Conservation (phyloP, 306 rosid genomes). For the Dalbergia cultrata region DNA sequence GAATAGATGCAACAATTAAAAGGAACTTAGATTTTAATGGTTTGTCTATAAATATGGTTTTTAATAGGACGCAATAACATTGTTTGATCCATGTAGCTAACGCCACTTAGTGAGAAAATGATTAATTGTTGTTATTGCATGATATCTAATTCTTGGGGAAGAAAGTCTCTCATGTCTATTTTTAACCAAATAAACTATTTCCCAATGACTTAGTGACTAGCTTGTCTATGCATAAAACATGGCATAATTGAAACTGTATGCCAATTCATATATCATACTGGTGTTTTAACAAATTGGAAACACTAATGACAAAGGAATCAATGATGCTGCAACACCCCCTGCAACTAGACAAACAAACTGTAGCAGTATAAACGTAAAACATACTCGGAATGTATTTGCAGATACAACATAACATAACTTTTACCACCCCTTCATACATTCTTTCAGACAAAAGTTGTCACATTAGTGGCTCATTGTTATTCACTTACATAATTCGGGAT, state of each 20-base stretch:
- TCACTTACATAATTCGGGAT: slow-evolving; percentile 24
- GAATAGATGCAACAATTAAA: too few relatives aligned
- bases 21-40: too few relatives aligned
- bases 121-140: too few relatives aligned
- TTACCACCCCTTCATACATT: slow-evolving; percentile 33
- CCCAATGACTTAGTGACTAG: not conserved
- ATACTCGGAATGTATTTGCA: slow-evolving; percentile 10
- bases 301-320: slow-evolving; percentile 18
- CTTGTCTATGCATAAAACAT: not conserved
- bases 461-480: slow-evolving; percentile 25
- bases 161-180: slow-evolving; percentile 12
- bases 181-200: slow-evolving; percentile 17
- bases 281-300: not conserved
- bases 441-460: slow-evolving; percentile 22
- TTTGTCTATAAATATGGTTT: too few relatives aligned
- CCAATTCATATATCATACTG: too few relatives aligned
- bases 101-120: too few relatives aligned
- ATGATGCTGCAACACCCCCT: not conserved
- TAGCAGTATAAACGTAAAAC: slow-evolving; percentile 11
- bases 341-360: slow-evolving; percentile 38
- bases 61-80: too few relatives aligned
- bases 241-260: not conserved
- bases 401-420: not conserved
- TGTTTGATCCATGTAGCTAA: too few relatives aligned
- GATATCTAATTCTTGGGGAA: not conserved